Percentiles rank a stretch among this genome's conserved stretches.
phyloP scores from a whole-genome alignment of 768 basidiomycete species.

The Boletus eberwhitei region DNA sequence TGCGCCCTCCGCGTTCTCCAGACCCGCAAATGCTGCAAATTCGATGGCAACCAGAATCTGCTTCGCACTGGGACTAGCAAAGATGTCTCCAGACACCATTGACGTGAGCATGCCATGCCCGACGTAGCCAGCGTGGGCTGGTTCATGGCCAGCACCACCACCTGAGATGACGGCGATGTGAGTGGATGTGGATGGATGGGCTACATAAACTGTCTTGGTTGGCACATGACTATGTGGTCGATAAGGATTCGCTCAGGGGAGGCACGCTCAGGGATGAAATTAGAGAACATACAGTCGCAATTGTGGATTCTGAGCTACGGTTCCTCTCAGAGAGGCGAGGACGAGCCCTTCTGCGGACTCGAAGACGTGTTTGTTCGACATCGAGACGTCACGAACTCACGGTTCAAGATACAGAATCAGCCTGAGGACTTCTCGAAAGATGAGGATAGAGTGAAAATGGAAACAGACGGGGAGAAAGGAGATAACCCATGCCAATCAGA shows the following conservation, averaged over 20 bases:
- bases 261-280: neutral
- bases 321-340: conserved; percentile 40
- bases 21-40: conserved; percentile 39
- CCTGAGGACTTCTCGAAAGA: too few species aligned
- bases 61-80: conserved; percentile 59
- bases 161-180: conserved; percentile 45
- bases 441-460: neutral
- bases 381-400: neutral
- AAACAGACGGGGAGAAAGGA: neutral
- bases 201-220: conserved; percentile 37
- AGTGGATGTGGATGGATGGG: conserved; percentile 15
- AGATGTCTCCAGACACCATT: conserved; percentile 58
- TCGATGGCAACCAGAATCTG: conserved; percentile 51
- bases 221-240: conserved; percentile 30
- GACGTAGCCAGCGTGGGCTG: conserved; percentile 55
- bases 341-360: conserved; percentile 40
- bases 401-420: neutral
- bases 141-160: conserved; percentile 58
- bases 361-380: neutral
- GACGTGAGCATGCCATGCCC: conserved; percentile 55
- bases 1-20: conserved; percentile 6
- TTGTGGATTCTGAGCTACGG: conserved; percentile 39
- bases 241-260: neutral
- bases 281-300: conserved; percentile 35
- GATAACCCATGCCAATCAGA: neutral